Base-by-base conservation (phyloP, 1,284 basidiomycete genomes). In the Dichomitus squalens region DNA sequence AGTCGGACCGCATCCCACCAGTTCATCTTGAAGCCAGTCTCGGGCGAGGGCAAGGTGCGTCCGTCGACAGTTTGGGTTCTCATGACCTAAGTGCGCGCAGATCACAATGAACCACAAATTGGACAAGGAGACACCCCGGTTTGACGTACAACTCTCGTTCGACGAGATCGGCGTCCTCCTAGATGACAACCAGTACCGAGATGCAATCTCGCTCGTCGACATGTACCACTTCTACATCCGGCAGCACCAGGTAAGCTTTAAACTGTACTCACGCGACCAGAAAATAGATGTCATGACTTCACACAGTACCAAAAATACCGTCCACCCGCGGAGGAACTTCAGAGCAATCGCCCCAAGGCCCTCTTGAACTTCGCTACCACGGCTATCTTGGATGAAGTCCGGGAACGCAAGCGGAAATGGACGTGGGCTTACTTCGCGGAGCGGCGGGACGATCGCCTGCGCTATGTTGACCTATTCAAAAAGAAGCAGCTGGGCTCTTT, bases 221-320 rank as follows among this genome's bases (percentile, higher is more conserved):
- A 94, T 98, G 81, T 98, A 98, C 75, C 96, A 99, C 72, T 92
- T 99, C 63, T 98, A 96, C 75, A 84, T 89, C 47, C 87, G 97
- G 53, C 93, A 93, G 64, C 90, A 92, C 60, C 92, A 95, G 79
- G 90, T 92, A 70, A 65, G 76, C 23, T 39, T 47, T 34, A 18
- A 6, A 29, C 31, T 47, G 44, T 31, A n/a, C 29, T 29, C 44
- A 47, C 31, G 11, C 41, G 41, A 44, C 16, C 41, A 18, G 20
- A 33, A 47, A 34, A 20, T 40, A 44, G 31, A 47, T 34, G 44
- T 18, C n/a, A 47, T 31, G n/a, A 33, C 34, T 55, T 54, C 48
- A 23, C 56, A 40, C 62, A 98, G 86, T 97, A 97, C 75, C 88
- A 85, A 63, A 88, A 86, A 72, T 93, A 87, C 73, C 84, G 89